Base-by-base conservation (phyloP, 2,329 filamentous ascomycete species). In the Penicillium occitanis region DNA sequence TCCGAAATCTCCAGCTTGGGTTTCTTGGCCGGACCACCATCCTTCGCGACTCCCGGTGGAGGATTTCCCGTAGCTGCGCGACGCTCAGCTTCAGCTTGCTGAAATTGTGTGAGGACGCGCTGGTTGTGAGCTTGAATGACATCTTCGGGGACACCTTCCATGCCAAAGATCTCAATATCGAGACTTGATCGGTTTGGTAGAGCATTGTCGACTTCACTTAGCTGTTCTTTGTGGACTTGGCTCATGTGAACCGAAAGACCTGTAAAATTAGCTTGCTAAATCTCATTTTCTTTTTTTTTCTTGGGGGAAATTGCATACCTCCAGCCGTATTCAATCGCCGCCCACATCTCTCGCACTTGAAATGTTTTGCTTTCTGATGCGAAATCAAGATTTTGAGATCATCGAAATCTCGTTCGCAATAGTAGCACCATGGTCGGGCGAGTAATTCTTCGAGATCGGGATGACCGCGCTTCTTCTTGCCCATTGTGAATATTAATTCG, bases 361-460 rank as follows among this genome's bases (percentile, higher is more conserved):
- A 98, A 79, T 99, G 95, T 81, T 98, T 98, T n/a, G 94, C 93
- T 78, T 97, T 98, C 76, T 98, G 95, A 79, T 99, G 95, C 66
- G 91, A 93, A 72, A 97, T 96, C 70, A 99, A 88, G 72, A 98
- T 93, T 83, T 97, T 97, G 57, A 97, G 80, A 78, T 99, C 95
- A 78, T 98, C 93, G 77, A 98, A 99, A 81, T 98, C 94, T 82
- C 94, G 91, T 81, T 99, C 95, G 89, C 95, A 99, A 83, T 99
- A 99, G 82, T 97, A 99, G 83, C 95, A 99, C 93, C 93, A 98
- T 60, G 94, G 91, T 66, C 93, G 90, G 71, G 85, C 83, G 69
- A 99, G 87, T 72, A 97, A 84, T 81, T 98, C 93, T 82, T 98
- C 91, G 71, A 97, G 84, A 73, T 93, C 88, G 69, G 92, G 91